These are phyloP conservation scores for Podospora conica DNA, from an alignment of 495 filamentous ascomycete genomes.

Conservation along the genomic window DNA sequence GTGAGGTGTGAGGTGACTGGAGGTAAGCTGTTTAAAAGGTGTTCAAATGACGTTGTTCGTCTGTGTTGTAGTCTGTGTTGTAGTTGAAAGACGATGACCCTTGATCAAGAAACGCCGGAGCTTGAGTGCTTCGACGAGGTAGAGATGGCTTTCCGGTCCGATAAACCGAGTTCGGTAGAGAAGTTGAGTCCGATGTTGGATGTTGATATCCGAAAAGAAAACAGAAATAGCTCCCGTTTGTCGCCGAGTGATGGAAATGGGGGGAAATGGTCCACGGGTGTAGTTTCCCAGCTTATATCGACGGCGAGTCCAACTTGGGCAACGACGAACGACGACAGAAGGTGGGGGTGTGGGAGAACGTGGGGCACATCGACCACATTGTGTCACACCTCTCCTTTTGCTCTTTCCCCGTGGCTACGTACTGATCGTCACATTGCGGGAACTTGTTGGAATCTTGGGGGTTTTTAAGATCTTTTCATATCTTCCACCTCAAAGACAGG, in stretches of 20 bases:
- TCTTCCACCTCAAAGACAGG: background rate
- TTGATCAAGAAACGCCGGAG: background rate
- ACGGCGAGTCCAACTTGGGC: background rate
- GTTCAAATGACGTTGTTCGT: no score
- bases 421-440: background rate
- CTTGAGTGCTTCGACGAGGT: background rate
- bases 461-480: background rate
- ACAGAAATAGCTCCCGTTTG: background rate
- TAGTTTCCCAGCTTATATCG: background rate
- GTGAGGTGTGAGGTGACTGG: background rate
- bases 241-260: background rate
- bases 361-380: background rate
- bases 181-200: background rate
- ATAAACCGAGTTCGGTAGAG: background rate
- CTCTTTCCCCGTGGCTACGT: background rate
- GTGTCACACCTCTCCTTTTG: background rate
- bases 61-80: no score
- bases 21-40: no score
- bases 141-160: background rate
- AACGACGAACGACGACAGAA: background rate
- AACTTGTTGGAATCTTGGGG: background rate
- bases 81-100: no score
- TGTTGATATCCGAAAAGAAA: background rate
- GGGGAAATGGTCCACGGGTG: background rate
- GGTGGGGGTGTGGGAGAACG: background rate